phyloP scores from a whole-genome alignment of 129 eudicot species.

The Flaveria bidentis region DNA sequence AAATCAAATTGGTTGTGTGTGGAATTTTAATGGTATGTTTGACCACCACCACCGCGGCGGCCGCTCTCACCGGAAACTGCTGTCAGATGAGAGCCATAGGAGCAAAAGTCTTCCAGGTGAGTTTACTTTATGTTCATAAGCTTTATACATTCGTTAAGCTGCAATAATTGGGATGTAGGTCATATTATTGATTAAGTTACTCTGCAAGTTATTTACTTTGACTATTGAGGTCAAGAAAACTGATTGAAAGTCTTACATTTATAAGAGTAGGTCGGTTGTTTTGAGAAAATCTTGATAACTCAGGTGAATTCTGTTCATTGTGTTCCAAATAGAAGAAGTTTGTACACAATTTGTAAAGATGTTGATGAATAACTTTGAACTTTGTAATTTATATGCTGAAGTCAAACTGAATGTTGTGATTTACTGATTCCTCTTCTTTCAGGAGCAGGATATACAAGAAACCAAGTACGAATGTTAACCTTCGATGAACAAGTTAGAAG shows the following conservation, averaged over 20 bases:
- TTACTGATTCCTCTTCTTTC: slow-evolving; percentile 8
- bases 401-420: slow-evolving; percentile 26
- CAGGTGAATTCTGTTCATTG: background rate
- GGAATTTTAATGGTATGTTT: slow-evolving; percentile 40
- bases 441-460: slow-evolving; percentile 27
- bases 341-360: background rate
- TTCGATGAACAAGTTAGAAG: slow-evolving; percentile 34
- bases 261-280: background rate
- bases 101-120: slow-evolving; percentile 38
- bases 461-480: slow-evolving; percentile 21
- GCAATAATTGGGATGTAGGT: background rate
- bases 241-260: background rate
- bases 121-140: slow-evolving; percentile 1
- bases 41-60: slow-evolving; percentile 35
- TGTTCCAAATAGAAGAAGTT: background rate
- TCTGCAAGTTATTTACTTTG: background rate
- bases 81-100: slow-evolving; percentile 35
- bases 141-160: slow-evolving; percentile 1
- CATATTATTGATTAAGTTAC: background rate
- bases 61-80: slow-evolving; percentile 30
- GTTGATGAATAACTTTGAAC: background rate
- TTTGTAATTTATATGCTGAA: slow-evolving; percentile 15
- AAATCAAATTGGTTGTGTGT: slow-evolving; percentile 37
- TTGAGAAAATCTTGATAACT: background rate
- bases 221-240: slow-evolving; percentile 8